phyloP scores from a whole-genome alignment of 1,139 yeast genomes.

The Zygosaccharomyces sapae region DNA sequence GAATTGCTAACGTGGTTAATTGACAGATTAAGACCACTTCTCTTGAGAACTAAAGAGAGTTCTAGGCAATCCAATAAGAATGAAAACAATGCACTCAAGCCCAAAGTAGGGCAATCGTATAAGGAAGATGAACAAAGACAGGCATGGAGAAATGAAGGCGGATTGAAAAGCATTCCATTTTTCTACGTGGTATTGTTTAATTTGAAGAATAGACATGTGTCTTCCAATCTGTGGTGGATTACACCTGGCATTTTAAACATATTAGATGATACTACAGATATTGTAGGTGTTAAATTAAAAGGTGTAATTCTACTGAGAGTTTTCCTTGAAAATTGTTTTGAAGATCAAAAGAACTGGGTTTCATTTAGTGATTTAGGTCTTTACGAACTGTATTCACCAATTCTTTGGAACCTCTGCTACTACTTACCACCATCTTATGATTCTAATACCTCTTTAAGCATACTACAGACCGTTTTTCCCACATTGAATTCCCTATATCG shows the following conservation, averaged over 20 bases:
- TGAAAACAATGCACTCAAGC: slow-evolving; percentile 17
- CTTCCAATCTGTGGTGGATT: slow-evolving; percentile 34
- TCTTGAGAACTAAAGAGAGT: slow-evolving; percentile 11
- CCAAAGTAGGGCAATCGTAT: slow-evolving; percentile 20
- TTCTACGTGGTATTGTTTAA: slow-evolving; percentile 23
- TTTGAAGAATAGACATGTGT: slow-evolving; percentile 22
- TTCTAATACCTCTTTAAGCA: slow-evolving; percentile 17
- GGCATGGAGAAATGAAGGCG: slow-evolving; percentile 28
- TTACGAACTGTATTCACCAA: slow-evolving; percentile 26
- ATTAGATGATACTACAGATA: slow-evolving; percentile 31
- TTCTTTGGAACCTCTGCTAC: slow-evolving; percentile 27
- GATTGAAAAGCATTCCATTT: slow-evolving; percentile 27
- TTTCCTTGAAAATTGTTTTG: slow-evolving; percentile 17
- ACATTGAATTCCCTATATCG: slow-evolving; percentile 22
- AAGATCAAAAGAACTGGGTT: slow-evolving; percentile 20
- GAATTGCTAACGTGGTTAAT: slow-evolving; percentile 7
- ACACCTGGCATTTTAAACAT: slow-evolving; percentile 34
- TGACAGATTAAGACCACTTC: slow-evolving; percentile 11
- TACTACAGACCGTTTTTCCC: slow-evolving; percentile 28
- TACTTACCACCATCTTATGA: slow-evolving; percentile 31
- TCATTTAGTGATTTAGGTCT: slow-evolving; percentile 28
- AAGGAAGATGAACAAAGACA: slow-evolving; percentile 23
- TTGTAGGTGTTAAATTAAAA: slow-evolving; percentile 22
- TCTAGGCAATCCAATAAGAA: not conserved
- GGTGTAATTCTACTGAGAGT: slow-evolving; percentile 26